phyloP scores from a whole-genome alignment of 2,329 filamentous ascomycete species.

The Ophiostoma montium region DNA sequence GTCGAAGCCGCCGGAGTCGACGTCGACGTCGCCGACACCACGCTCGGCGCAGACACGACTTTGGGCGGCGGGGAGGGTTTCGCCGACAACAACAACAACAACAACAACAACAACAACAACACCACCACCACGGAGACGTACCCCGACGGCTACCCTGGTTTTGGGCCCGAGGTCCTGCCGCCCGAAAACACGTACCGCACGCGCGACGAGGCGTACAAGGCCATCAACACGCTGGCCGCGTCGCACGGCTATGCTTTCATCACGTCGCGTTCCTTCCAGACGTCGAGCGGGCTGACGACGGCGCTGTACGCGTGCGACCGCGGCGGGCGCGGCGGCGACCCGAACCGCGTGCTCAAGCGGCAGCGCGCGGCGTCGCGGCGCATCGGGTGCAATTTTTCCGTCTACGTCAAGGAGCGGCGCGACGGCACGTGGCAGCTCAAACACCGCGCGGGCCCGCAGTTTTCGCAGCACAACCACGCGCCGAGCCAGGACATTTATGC shows the following conservation, averaged over 20 bases:
- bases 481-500: slow-evolving; percentile 6
- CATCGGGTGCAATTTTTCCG: slow-evolving; percentile 7
- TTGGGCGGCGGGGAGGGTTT: neutral
- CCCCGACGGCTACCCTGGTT: slow-evolving; percentile 7
- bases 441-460: slow-evolving; percentile 8
- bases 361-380: slow-evolving; percentile 8
- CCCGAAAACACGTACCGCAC: slow-evolving; percentile 1
- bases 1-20: too few species aligned
- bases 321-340: slow-evolving; percentile 4
- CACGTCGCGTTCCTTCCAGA: slow-evolving; percentile 8
- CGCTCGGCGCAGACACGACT: neutral
- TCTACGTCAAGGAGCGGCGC: slow-evolving; percentile 9
- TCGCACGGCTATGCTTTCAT: slow-evolving; percentile 9
- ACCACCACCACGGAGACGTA: neutral
- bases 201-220: slow-evolving; percentile 9
- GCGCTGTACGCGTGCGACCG: slow-evolving; percentile 9
- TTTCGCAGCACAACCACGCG: slow-evolving; percentile 9
- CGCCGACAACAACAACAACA: neutral
- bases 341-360: slow-evolving; percentile 8
- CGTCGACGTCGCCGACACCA: neutral
- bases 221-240: slow-evolving; percentile 5
- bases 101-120: neutral
- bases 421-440: slow-evolving; percentile 6
- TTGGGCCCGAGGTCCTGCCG: slow-evolving; percentile 8
- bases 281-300: slow-evolving; percentile 7